Conservation (phyloP, 2,329 filamentous ascomycete species). For the Monosporascus sp. region DNA sequence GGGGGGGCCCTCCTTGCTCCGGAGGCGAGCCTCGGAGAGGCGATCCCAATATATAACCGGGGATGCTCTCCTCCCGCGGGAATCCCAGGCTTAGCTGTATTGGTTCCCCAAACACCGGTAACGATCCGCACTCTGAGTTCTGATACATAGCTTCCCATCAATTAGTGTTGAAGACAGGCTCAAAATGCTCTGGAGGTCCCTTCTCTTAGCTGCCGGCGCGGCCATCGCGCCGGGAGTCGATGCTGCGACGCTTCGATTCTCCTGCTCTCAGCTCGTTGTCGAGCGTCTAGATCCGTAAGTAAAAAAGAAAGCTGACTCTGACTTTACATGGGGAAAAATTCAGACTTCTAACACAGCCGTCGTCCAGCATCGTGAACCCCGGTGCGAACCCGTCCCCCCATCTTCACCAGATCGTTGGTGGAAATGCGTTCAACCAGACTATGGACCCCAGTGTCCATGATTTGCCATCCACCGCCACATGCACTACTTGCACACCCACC, state of each 20-base stretch:
- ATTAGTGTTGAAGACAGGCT: not conserved
- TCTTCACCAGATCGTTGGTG: constrained; percentile 49
- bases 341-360: not conserved
- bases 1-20: not conserved
- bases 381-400: constrained; percentile 43
- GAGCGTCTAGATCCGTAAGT: constrained; percentile 18
- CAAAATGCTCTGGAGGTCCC: not conserved
- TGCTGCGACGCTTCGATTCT: constrained; percentile 15
- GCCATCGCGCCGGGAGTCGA: not conserved
- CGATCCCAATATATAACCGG: not conserved
- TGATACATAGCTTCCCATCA: no score
- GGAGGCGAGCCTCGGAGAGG: not conserved
- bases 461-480: constrained; percentile 10
- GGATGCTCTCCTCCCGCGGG: not conserved
- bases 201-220: constrained; percentile 8
- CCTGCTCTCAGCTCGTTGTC: constrained; percentile 47
- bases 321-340: no score
- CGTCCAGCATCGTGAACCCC: constrained; percentile 12
- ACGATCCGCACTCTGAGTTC: not conserved
- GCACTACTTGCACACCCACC: constrained; percentile 13
- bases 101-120: not conserved
- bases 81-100: not conserved
- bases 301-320: not conserved
- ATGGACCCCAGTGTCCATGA: constrained; percentile 13
- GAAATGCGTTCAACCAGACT: constrained; percentile 30